Conservation (phyloP, 441 rosid genomes). For the Eutrema salsugineum region DNA sequence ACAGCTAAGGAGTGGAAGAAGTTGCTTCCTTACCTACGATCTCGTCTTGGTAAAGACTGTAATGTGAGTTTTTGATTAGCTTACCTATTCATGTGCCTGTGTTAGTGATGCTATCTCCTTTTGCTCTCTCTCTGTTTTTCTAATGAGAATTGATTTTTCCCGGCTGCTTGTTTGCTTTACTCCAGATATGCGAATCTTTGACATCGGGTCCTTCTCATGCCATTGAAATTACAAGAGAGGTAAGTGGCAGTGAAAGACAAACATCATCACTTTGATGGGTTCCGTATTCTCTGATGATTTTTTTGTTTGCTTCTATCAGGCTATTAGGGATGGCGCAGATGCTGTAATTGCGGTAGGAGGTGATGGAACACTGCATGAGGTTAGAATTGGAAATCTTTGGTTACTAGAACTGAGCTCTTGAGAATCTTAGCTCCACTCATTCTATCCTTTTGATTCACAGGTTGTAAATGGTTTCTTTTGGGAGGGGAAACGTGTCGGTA, state of each 20-base stretch:
- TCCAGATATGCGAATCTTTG: slow-evolving; percentile 74
- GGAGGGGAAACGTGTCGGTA: slow-evolving; percentile 67
- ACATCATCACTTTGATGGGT: not conserved
- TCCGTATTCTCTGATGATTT: not conserved
- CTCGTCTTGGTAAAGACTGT: slow-evolving; percentile 69
- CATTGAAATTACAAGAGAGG: slow-evolving; percentile 93
- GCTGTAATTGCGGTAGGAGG: slow-evolving; percentile 99
- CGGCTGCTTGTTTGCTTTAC: slow-evolving; percentile 5
- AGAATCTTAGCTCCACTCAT: not conserved
- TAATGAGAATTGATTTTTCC: not conserved
- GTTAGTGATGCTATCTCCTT: not conserved
- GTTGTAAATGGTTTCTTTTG: slow-evolving; percentile 96
- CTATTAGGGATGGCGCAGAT: slow-evolving; percentile 90
- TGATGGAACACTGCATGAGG: slow-evolving; percentile 98
- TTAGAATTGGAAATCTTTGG: slow-evolving; percentile 5
- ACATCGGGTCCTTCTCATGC: slow-evolving; percentile 97
- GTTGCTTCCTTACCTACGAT: slow-evolving; percentile 75
- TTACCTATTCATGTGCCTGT: slow-evolving; percentile 1
- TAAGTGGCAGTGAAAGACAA: slow-evolving; percentile 22
- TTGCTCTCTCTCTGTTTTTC: not conserved
- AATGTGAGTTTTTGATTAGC: slow-evolving; percentile 53
- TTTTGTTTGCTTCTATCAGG: slow-evolving; percentile 48
- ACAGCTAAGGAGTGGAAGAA: slow-evolving; percentile 93
- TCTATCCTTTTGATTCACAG: slow-evolving; percentile 40
- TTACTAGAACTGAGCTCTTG: slow-evolving; percentile 1